Base-by-base conservation (phyloP, 108 stramenopile species). In the Nitzschia sp. region DNA sequence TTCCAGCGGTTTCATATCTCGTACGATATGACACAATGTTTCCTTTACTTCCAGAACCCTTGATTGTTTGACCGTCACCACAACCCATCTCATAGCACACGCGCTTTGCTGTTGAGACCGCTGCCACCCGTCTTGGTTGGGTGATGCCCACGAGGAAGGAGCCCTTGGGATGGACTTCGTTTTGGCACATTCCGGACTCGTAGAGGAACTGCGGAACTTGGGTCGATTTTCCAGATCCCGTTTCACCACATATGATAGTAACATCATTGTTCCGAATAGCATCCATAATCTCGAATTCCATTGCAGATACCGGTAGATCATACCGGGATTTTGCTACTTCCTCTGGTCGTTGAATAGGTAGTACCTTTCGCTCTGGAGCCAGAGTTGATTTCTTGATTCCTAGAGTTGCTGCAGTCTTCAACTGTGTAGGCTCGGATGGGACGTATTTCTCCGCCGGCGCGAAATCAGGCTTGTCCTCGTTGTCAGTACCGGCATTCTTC, bases 281-380 rank as follows among this genome's bases (percentile, higher is more conserved):
- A 75, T 99, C 99, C 63, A 98, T 83, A 63, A 99, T 96, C 80
- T 99, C 99, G 73, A 89, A 96, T 72, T 99, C 99, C 97, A 98
- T 97, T 2, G 85, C 86, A 41, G 93, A 89, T n/a, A 97, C 96
- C 2, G 99, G 99, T 9, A 99, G 80, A 67, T 94, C 82, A 65
- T 76, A 90, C 31, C 99, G 91, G 8, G 73, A 62, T 25, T 76
- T 82, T 55, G 84, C 79, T 9, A 96, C 75, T 6, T 65, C 81
- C 0, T 63, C 55, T 2, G 93, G 87, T 21, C 96, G 70, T 45
- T 82, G 60, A 36, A 92, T 71, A 46, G 60, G 54, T 23, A 76
- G 32, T 1, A 86, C 81, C 45, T 58, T 50, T 47, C 66, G 47
- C 2, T 46, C 63, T 4, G 31, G 2, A 3, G 47, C 32, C 44